These are phyloP conservation scores for Pyrus hybrid DNA, from an alignment of 331 rosid species.

Conservation along the genomic window DNA sequence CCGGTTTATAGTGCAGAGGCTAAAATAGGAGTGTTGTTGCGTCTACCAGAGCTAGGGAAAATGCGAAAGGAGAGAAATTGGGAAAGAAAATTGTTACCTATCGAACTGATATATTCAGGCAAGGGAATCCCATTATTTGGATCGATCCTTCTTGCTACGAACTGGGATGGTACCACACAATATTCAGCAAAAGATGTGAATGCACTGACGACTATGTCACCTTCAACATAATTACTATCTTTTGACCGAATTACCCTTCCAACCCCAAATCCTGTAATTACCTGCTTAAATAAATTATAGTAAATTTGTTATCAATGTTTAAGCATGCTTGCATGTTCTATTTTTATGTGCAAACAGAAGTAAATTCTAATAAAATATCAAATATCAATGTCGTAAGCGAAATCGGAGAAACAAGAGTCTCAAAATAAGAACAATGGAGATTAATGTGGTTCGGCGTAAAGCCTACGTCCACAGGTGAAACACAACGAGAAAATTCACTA, in stretches of 20 bases:
- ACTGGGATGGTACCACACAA: conserved; percentile 13
- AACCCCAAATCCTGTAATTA: conserved; percentile 19
- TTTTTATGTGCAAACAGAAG: too few relatives aligned
- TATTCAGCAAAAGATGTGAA: conserved; percentile 32
- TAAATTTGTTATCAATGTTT: background rate
- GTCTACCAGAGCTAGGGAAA: background rate
- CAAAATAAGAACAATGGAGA: too few relatives aligned
- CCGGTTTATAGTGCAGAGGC: background rate
- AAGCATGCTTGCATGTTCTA: background rate
- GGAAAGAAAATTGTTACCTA: conserved; percentile 18
- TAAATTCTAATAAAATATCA: too few relatives aligned
- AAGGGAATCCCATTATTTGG: conserved; percentile 28
- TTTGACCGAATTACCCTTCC: conserved; percentile 36
- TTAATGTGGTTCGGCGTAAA: too few relatives aligned
- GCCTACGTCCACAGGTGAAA: too few relatives aligned
- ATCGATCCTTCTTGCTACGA: conserved; percentile 19
- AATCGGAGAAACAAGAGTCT: too few relatives aligned
- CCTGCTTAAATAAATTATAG: conserved; percentile 8
- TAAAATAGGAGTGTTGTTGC: background rate
- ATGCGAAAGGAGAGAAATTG: background rate
- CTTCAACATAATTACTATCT: conserved; percentile 24
- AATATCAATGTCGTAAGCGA: too few relatives aligned
- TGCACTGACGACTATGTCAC: conserved; percentile 22
- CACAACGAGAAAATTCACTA: too few relatives aligned
- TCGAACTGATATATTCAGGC: conserved; percentile 25